phyloP scores from a whole-genome alignment of 331 rosid genomes.

The Erythrophleum ivorense region DNA sequence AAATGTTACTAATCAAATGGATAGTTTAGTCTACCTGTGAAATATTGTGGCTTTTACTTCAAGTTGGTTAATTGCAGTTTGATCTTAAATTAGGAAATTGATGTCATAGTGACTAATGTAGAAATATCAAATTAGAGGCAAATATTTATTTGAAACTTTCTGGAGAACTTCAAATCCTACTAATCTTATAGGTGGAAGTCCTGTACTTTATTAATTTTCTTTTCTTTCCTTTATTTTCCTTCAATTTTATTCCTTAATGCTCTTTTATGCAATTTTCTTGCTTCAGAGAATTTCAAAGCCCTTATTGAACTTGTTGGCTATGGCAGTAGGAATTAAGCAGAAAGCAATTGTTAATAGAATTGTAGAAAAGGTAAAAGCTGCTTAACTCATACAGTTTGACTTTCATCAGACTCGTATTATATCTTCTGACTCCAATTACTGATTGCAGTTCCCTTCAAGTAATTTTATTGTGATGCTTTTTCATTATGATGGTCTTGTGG shows the following conservation, averaged over 20 bases:
- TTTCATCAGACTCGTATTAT: background rate
- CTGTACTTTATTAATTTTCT: constrained; percentile 1
- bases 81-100: background rate
- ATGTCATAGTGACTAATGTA: background rate
- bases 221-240: background rate
- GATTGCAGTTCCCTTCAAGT: constrained; percentile 15
- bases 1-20: background rate
- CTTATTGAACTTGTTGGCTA: constrained; percentile 42
- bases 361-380: constrained; percentile 28
- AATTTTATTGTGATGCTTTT: constrained; percentile 30
- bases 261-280: constrained; percentile 1
- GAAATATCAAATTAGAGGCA: background rate
- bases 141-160: background rate
- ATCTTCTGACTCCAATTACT: background rate
- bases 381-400: background rate
- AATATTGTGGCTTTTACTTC: background rate
- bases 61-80: background rate
- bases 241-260: background rate
- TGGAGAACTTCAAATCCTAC: constrained; percentile 5
- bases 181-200: background rate
- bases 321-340: constrained; percentile 38
- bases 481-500: constrained; percentile 20
- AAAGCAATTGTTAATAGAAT: constrained; percentile 24
- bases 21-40: background rate
- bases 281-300: constrained; percentile 54